A percentile compares a stretch with the other conserved stretches of the same genome.
phyloP scores from a whole-genome alignment of 148 eudicot species.

The Diospyros lotus region DNA sequence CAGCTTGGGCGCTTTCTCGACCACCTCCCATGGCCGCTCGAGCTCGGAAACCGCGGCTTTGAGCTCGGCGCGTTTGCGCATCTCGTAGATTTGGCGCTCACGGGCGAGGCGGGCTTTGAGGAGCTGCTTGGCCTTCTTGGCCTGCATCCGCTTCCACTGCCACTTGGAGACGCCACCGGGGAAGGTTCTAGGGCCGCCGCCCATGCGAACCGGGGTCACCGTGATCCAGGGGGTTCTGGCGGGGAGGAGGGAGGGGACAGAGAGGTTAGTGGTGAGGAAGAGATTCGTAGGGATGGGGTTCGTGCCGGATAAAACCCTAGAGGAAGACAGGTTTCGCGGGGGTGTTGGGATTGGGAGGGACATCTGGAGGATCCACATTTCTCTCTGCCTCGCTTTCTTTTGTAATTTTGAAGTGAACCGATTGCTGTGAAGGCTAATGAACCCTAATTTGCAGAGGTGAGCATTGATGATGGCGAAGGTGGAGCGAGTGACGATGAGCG shows the following conservation, averaged over 20 bases:
- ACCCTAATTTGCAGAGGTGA: not conserved
- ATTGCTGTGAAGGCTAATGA: not conserved
- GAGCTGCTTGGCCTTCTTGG: slow-evolving; percentile 68
- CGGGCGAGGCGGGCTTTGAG: slow-evolving; percentile 73
- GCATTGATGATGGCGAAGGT: not conserved
- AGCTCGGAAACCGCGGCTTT: slow-evolving; percentile 79
- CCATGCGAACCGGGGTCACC: slow-evolving; percentile 56
- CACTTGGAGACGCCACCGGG: slow-evolving; percentile 94
- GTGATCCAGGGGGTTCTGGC: not conserved
- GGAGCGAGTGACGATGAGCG: not conserved
- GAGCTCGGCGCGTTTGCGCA: slow-evolving; percentile 87
- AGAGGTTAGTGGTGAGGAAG: slow-evolving; percentile 31
- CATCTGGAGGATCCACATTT: slow-evolving; percentile 35
- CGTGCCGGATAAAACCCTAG: slow-evolving; percentile 12
- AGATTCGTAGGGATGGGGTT: not conserved
- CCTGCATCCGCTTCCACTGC: slow-evolving; percentile 95
- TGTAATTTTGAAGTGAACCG: no score
- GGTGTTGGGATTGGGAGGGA: slow-evolving; percentile 17
- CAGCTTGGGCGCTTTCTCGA: slow-evolving; percentile 41
- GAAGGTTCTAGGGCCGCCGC: slow-evolving; percentile 87
- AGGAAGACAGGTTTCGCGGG: slow-evolving; percentile 18
- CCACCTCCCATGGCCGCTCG: slow-evolving; percentile 86
- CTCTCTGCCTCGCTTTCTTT: not conserved
- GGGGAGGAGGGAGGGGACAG: slow-evolving; percentile 25
- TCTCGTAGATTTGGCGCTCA: slow-evolving; percentile 83